Conservation (phyloP, 805 yeast species). For the Kluyveromyces dobzhanskii region DNA sequence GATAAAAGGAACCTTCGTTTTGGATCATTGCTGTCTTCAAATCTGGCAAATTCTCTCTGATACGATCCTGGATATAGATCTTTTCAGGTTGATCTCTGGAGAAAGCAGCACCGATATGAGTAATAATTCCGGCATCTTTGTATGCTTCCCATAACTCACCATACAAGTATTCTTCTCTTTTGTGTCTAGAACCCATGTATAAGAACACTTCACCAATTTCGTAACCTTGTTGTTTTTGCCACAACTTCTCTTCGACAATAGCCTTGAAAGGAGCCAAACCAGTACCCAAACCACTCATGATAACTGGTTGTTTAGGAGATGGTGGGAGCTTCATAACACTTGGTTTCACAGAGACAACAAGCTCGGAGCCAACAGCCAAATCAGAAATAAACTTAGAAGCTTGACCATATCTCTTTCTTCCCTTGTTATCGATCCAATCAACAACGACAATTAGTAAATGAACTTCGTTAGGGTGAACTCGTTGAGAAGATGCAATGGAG, state of each 20-base stretch:
- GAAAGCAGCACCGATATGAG: conserved; percentile 96
- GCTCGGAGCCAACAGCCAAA: conserved; percentile 68
- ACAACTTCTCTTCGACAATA: conserved; percentile 86
- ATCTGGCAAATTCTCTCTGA: conserved; percentile 63
- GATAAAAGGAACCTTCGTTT: conserved; percentile 82
- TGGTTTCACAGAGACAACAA: conserved; percentile 91
- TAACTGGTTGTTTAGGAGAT: conserved; percentile 76
- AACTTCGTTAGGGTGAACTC: conserved; percentile 81
- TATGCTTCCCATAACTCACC: conserved; percentile 98
- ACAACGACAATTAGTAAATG: conserved; percentile 91
- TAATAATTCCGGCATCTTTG: conserved; percentile 81
- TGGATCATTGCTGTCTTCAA: conserved; percentile 72
- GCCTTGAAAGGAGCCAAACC: conserved; percentile 99
- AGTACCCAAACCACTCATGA: conserved; percentile 96
- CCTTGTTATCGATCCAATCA: conserved; percentile 85
- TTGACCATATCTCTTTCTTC: conserved; percentile 85
- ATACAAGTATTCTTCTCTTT: conserved; percentile 87
- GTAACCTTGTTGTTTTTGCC: conserved; percentile 84
- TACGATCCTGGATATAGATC: conserved; percentile 90
- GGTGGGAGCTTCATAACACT: conserved; percentile 96
- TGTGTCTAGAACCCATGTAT: conserved; percentile 91
- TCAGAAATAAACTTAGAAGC: conserved; percentile 87
- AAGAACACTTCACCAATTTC: conserved; percentile 84
- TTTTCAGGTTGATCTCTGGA: conserved; percentile 95
- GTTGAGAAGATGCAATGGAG: conserved; percentile 95